phyloP scores from a whole-genome alignment of 352 stramenopile species.

The Pythium sp. region DNA sequence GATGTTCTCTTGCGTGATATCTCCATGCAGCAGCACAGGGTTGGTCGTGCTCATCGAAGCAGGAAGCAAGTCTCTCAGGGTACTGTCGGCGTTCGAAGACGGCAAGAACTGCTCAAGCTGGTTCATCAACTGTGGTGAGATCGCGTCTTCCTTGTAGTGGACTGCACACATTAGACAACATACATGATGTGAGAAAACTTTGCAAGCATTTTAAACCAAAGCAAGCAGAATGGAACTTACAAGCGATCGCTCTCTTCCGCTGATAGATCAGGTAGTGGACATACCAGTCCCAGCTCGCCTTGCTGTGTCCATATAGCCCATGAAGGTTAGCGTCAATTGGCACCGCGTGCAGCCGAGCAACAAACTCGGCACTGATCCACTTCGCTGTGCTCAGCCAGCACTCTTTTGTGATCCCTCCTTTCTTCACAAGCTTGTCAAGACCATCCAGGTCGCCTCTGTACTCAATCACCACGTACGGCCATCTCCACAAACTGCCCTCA shows the following conservation, averaged over 20 bases:
- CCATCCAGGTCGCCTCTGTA: constrained; percentile 52
- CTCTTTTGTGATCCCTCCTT: constrained; percentile 40
- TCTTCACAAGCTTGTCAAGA: constrained; percentile 49
- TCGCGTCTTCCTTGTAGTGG: constrained; percentile 48
- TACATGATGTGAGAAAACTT: background rate
- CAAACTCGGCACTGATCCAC: constrained; percentile 64
- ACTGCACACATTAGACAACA: constrained; percentile 32
- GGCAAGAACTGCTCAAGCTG: constrained; percentile 64
- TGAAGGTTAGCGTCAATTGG: constrained; percentile 37
- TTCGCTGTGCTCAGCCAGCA: constrained; percentile 50
- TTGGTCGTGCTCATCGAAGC: constrained; percentile 17
- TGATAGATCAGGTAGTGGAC: constrained; percentile 72
- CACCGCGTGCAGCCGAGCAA: constrained; percentile 60
- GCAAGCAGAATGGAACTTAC: constrained; percentile 35
- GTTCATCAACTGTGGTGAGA: constrained; percentile 61
- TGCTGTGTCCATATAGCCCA: constrained; percentile 63
- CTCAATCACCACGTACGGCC: constrained; percentile 79
- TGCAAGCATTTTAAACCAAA: background rate
- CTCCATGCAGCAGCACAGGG: constrained; percentile 73
- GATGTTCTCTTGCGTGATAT: constrained; percentile 87
- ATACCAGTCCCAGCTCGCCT: constrained; percentile 78
- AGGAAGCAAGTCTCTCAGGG: constrained; percentile 44
- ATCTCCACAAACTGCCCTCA: constrained; percentile 76
- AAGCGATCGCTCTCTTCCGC: constrained; percentile 56
- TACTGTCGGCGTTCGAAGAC: constrained; percentile 19